Percentiles rank a stretch among this genome's conserved stretches.
Conservation (phyloP, 1,284 basidiomycete species). For the Pseudozyma hubeiensis region DNA sequence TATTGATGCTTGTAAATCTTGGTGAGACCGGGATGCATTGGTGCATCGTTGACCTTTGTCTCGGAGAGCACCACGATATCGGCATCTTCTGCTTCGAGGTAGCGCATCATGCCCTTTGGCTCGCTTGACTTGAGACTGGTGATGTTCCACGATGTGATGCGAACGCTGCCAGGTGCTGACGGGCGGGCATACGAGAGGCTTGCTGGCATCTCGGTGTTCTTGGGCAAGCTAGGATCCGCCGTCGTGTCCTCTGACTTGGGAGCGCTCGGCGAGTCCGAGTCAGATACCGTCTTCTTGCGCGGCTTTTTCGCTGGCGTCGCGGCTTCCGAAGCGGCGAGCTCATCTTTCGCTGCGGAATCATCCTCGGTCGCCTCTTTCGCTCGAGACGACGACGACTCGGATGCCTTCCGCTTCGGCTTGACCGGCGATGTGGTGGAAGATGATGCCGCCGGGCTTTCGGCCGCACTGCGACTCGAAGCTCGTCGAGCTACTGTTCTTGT, state of each 20-base stretch:
- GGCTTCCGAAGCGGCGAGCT: not conserved
- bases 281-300: conserved; percentile 37
- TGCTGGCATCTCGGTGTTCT: conserved; percentile 41
- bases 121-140: conserved; percentile 60
- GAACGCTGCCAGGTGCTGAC: conserved; percentile 25
- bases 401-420: conserved; percentile 33
- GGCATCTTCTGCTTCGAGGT: conserved; percentile 64
- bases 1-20: conserved; percentile 61
- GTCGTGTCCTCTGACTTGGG: conserved; percentile 33
- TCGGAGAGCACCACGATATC: conserved; percentile 65
- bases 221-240: conserved; percentile 41
- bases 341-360: not conserved
- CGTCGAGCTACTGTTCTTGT: conserved; percentile 8
- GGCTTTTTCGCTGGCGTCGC: conserved; percentile 23
- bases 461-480: conserved; percentile 18
- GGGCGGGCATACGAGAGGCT: conserved; percentile 29
- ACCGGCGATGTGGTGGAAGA: conserved; percentile 7
- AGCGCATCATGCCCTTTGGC: conserved; percentile 62
- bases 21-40: conserved; percentile 54
- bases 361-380: not conserved
- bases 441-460: not conserved
- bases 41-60: conserved; percentile 64
- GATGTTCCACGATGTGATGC: conserved; percentile 65
- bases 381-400: conserved; percentile 8
- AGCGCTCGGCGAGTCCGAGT: conserved; percentile 37